Evolutionary conservation across 2,329 filamentous ascomycete genomes (phyloP).

Genomic region (Chrysoporthe puriensis): DNA sequence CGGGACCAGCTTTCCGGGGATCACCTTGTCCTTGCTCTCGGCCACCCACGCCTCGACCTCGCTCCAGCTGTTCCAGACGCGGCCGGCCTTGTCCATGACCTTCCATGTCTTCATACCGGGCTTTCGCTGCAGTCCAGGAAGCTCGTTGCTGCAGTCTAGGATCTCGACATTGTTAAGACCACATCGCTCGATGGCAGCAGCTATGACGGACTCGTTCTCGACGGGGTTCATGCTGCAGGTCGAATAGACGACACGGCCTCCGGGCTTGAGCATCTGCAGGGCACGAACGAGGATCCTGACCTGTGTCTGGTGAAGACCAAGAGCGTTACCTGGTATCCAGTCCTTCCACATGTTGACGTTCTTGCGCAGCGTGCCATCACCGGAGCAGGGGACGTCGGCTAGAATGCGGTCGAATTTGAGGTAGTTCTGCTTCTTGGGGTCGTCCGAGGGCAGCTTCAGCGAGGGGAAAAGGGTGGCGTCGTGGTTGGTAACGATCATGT

Average conservation of each 20-base stretch:
- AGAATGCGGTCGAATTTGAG: constrained; percentile 97
- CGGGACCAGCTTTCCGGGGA: constrained; percentile 71
- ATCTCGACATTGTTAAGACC: constrained; percentile 81
- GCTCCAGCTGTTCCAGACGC: constrained; percentile 79
- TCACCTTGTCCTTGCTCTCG: constrained; percentile 58
- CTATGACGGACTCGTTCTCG: constrained; percentile 92
- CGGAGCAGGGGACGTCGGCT: constrained; percentile 95
- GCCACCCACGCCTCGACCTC: constrained; percentile 72
- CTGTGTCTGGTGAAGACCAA: constrained; percentile 87
- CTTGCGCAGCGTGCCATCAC: constrained; percentile 92
- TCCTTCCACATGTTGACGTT: constrained; percentile 94
- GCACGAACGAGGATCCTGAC: constrained; percentile 88
- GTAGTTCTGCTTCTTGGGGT: constrained; percentile 64
- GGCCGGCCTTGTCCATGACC: constrained; percentile 84
- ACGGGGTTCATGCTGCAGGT: constrained; percentile 99
- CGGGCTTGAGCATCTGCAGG: constrained; percentile 93
- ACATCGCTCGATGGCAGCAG: constrained; percentile 85
- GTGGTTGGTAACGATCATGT: constrained; percentile 96
- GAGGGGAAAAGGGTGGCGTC: constrained; percentile 95
- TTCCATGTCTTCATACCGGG: constrained; percentile 83
- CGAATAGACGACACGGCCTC: constrained; percentile 93
- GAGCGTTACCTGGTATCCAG: constrained; percentile 84
- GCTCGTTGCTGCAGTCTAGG: constrained; percentile 77
- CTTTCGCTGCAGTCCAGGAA: constrained; percentile 76
- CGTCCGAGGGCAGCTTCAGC: constrained; percentile 72